These are phyloP conservation scores for Cyberlindnera mycetangii DNA, from an alignment of 805 yeast genomes.

Conservation along the genomic window DNA sequence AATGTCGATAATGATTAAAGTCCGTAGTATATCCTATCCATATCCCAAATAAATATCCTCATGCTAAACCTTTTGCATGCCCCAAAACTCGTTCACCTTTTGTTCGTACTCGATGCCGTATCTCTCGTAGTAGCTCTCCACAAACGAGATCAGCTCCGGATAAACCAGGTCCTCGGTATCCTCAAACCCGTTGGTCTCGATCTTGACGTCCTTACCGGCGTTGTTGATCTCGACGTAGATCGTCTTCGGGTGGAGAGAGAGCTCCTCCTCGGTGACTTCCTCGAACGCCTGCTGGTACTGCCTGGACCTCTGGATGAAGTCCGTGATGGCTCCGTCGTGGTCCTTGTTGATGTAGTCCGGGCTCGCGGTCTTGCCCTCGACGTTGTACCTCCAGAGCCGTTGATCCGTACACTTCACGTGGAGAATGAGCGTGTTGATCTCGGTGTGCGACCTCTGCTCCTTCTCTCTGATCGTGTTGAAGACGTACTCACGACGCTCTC, in stretches of 20 bases:
- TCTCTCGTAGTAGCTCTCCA: conserved; percentile 31
- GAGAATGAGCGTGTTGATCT: conserved; percentile 48
- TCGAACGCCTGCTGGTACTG: conserved; percentile 45
- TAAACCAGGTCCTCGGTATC: conserved; percentile 18
- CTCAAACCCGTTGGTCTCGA: conserved; percentile 24
- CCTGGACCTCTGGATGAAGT: conserved; percentile 55
- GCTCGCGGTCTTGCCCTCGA: conserved; percentile 60
- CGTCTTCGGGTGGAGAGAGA: conserved; percentile 16
- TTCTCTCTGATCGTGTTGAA: conserved; percentile 22
- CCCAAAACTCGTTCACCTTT: conserved; percentile 28
- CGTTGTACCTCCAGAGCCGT: conserved; percentile 53
- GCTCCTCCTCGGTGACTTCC: conserved; percentile 34
- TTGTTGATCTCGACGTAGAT: conserved; percentile 22
- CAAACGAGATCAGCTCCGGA: conserved; percentile 30
- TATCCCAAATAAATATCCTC: background rate
- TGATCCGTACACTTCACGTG: conserved; percentile 59
- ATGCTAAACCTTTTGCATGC: background rate
- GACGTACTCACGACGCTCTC: conserved; percentile 34
- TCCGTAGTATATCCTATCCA: background rate
- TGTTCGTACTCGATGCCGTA: conserved; percentile 33
- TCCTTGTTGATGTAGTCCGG: conserved; percentile 56
- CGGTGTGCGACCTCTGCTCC: conserved; percentile 27
- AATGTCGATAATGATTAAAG: too few relatives aligned
- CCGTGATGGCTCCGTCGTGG: conserved; percentile 50
- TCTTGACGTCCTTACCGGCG: conserved; percentile 23